Percentiles rank a stretch among this genome's conserved stretches.
Conservation (phyloP, 164 flowering plant species). For the Magnolia changhungtana region DNA sequence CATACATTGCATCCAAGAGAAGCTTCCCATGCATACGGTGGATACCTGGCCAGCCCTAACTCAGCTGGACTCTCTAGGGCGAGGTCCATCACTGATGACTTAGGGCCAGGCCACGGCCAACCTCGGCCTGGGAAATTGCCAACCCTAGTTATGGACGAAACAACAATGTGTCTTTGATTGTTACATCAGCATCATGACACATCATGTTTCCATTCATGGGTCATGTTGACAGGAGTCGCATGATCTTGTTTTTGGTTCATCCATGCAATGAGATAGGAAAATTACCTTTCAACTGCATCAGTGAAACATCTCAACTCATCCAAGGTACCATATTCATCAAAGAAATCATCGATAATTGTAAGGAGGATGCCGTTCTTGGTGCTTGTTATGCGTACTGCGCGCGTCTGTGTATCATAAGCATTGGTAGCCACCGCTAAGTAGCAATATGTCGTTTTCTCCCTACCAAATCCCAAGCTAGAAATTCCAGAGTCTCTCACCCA, state of each 20-base stretch:
- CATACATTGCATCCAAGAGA: neutral
- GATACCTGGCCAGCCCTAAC: no score
- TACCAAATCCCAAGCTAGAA: conserved; percentile 1
- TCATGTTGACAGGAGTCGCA: no score
- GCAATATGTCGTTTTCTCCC: conserved; percentile 4
- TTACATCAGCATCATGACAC: no score
- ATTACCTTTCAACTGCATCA: conserved; percentile 12
- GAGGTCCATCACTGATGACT: no score
- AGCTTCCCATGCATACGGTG: neutral
- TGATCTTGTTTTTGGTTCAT: neutral
- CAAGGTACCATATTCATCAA: conserved; percentile 3
- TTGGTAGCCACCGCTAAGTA: conserved; percentile 1
- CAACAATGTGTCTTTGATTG: no score
- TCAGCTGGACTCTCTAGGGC: no score
- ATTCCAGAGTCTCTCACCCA: conserved; percentile 8
- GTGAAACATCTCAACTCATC: conserved; percentile 7
- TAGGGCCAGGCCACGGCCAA: no score
- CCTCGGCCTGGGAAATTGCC: no score
- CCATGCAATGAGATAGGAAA: neutral
- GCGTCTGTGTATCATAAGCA: neutral
- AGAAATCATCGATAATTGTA: conserved; percentile 10
- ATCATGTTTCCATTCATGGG: no score
- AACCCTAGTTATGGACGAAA: no score
- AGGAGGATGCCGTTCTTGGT: conserved; percentile 8
- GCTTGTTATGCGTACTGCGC: neutral